Conservation (phyloP, 129 eudicot species). For the Scalesia atractyloides region DNA sequence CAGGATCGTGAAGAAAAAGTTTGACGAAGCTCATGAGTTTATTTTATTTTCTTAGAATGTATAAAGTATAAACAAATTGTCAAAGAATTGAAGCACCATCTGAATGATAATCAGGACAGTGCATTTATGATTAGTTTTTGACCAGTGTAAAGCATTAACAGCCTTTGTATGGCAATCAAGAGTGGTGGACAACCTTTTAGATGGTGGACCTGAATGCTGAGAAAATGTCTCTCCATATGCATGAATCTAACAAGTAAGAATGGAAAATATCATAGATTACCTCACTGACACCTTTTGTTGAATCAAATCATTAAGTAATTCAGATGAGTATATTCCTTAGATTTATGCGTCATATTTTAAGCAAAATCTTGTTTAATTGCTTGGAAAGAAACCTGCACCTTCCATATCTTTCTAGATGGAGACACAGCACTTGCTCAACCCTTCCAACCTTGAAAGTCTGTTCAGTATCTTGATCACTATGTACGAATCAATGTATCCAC, state of each 20-base stretch:
- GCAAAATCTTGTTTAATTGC: background rate
- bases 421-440: background rate
- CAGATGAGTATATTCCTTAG: background rate
- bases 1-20: background rate
- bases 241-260: slow-evolving; percentile 42
- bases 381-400: background rate
- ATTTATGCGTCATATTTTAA: background rate
- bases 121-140: slow-evolving; percentile 54
- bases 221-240: slow-evolving; percentile 45
- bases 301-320: background rate
- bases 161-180: slow-evolving; percentile 63
- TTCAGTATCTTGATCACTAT: too few relatives aligned
- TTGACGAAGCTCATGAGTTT: background rate
- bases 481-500: too few relatives aligned
- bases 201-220: slow-evolving; percentile 35
- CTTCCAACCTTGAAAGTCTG: background rate
- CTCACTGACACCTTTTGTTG: background rate
- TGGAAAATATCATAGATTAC: background rate
- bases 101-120: slow-evolving; percentile 19
- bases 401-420: background rate
- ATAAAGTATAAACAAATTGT: slow-evolving; percentile 6
- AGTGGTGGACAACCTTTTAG: slow-evolving; percentile 46
- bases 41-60: slow-evolving; percentile 4
- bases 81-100: slow-evolving; percentile 14
- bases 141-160: slow-evolving; percentile 71